A percentile compares a stretch with the other conserved stretches of the same genome.
phyloP scores from a whole-genome alignment of 805 yeast genomes.

The Wickerhamomyces canadensis region DNA sequence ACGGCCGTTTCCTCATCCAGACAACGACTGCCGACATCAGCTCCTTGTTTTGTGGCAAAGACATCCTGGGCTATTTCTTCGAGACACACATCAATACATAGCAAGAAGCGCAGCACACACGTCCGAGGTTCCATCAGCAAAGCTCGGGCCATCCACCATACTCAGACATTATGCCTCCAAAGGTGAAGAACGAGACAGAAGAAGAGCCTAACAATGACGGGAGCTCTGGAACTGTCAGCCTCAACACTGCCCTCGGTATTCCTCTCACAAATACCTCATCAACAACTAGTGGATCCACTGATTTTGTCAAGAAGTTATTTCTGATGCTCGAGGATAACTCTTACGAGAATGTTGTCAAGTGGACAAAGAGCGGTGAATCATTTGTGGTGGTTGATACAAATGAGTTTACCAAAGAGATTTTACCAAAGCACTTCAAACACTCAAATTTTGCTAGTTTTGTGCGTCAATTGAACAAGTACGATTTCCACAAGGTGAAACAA shows the following conservation, averaged over 20 bases:
- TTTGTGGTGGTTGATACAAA: slow-evolving; percentile 88
- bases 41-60: no score
- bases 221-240: slow-evolving; percentile 1
- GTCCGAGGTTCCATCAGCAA: no score
- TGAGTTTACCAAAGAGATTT: slow-evolving; percentile 80
- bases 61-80: no score
- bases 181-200: slow-evolving; percentile 4
- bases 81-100: no score
- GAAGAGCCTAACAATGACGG: slow-evolving; percentile 7
- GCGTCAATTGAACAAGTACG: slow-evolving; percentile 92
- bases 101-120: no score
- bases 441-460: slow-evolving; percentile 93
- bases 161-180: slow-evolving; percentile 3
- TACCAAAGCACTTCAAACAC: slow-evolving; percentile 93
- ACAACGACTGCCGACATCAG: no score
- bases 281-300: slow-evolving; percentile 49
- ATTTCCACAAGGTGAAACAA: slow-evolving; percentile 90
- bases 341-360: slow-evolving; percentile 71
- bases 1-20: background rate
- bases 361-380: slow-evolving; percentile 83
- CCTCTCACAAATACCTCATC: slow-evolving; percentile 20
- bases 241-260: slow-evolving; percentile 18
- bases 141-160: no score
- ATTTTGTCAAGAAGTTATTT: slow-evolving; percentile 72
- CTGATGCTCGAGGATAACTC: slow-evolving; percentile 80